Evolutionary conservation across 305 asterid species (phyloP).

Genomic region (Plantago rigida): DNA sequence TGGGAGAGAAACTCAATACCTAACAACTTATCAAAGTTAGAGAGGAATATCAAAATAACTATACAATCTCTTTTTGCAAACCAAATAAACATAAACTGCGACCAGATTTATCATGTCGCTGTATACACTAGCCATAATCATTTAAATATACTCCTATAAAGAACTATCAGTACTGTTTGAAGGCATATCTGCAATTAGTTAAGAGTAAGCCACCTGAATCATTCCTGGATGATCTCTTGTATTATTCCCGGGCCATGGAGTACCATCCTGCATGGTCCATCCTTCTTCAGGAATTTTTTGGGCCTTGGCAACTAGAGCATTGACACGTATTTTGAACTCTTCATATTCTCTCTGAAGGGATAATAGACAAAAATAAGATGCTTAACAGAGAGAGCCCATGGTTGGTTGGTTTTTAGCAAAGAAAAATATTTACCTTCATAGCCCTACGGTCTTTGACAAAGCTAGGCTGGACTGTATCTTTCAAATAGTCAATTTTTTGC

Average conservation of each 20-base stretch:
- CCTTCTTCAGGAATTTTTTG: conserved; percentile 94
- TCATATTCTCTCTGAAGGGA: conserved; percentile 82
- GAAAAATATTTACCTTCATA: conserved; percentile 62
- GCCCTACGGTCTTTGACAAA: conserved; percentile 98
- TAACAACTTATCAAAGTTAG: conserved; percentile 2
- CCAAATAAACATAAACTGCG: no score
- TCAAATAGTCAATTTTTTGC: conserved; percentile 86
- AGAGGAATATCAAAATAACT: conserved; percentile 11
- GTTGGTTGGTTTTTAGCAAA: not conserved
- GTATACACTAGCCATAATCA: not conserved
- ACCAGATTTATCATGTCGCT: no score
- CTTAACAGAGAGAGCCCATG: conserved; percentile 18
- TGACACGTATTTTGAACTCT: conserved; percentile 86
- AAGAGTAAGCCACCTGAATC: conserved; percentile 64
- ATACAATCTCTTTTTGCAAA: conserved; percentile 2
- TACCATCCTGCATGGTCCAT: conserved; percentile 99
- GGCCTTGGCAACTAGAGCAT: conserved; percentile 84
- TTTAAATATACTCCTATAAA: not conserved
- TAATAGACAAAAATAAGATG: conserved; percentile 27
- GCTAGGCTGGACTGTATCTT: conserved; percentile 89
- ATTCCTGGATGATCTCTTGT: conserved; percentile 98
- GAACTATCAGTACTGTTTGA: conserved; percentile 13
- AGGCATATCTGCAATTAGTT: conserved; percentile 17
- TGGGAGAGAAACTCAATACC: conserved; percentile 9
- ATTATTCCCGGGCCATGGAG: conserved; percentile 99